Percentiles rank a stretch among this genome's conserved stretches.
phyloP scores from a whole-genome alignment of 352 stramenopile species.

The Elongisporangium undulatum region DNA sequence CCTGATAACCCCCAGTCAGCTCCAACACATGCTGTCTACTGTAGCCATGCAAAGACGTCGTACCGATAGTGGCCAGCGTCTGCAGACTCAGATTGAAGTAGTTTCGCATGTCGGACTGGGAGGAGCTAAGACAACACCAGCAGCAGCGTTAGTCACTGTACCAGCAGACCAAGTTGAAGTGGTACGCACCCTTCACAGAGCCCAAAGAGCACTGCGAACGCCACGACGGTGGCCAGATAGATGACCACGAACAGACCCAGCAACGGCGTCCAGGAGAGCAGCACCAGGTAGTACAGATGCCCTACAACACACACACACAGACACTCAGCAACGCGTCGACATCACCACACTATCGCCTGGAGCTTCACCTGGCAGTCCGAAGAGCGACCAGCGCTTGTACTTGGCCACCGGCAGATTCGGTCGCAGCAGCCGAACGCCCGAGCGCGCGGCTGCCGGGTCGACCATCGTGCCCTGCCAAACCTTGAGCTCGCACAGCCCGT shows the following conservation, averaged over 20 bases:
- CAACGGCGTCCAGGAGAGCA: constrained; percentile 36
- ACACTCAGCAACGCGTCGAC: not conserved
- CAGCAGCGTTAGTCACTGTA: constrained; percentile 1
- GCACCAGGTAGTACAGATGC: constrained; percentile 45
- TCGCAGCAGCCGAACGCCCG: constrained; percentile 24
- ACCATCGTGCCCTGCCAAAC: constrained; percentile 54
- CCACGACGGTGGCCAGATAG: constrained; percentile 36
- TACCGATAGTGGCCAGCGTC: constrained; percentile 55
- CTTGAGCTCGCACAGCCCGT: constrained; percentile 42
- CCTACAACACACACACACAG: constrained; percentile 9
- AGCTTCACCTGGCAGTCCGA: constrained; percentile 23
- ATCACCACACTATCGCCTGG: not conserved
- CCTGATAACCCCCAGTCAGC: constrained; percentile 11
- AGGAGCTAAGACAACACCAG: constrained; percentile 4
- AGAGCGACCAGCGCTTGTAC: constrained; percentile 36
- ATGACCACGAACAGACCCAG: constrained; percentile 39
- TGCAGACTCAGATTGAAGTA: constrained; percentile 65
- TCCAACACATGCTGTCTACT: not conserved
- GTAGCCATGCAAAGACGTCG: not conserved
- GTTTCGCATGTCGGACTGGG: constrained; percentile 18
- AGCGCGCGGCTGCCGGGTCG: constrained; percentile 17
- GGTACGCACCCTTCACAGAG: constrained; percentile 30
- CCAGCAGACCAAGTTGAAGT: not conserved
- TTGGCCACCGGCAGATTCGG: constrained; percentile 39
- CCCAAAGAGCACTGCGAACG: constrained; percentile 46